Evolutionary conservation across 768 basidiomycete genomes (phyloP).

Genomic region (Tephrocybe sp.): DNA sequence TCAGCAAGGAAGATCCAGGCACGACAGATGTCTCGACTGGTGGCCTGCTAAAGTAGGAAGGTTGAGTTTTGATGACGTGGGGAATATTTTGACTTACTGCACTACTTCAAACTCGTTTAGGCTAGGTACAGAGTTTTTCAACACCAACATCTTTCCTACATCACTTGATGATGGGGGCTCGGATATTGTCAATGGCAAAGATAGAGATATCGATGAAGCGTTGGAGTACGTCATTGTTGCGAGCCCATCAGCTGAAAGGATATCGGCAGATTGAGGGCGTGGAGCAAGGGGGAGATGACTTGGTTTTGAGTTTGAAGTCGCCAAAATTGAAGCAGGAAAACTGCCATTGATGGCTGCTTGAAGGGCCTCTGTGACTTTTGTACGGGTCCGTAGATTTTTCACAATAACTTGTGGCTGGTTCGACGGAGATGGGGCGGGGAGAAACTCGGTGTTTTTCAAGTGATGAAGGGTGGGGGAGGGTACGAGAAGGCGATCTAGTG

Average conservation of each 20-base stretch:
- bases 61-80: neutral
- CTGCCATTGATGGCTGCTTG: slow-evolving; percentile 36
- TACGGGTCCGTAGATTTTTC: slow-evolving; percentile 20
- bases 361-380: slow-evolving; percentile 31
- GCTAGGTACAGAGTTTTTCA: neutral
- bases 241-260: slow-evolving; percentile 4
- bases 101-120: neutral
- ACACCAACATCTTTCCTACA: neutral
- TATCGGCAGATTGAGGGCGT: slow-evolving; percentile 7
- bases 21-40: slow-evolving; percentile 5
- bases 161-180: slow-evolving; percentile 7
- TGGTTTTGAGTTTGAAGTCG: neutral
- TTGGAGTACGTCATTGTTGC: slow-evolving; percentile 9
- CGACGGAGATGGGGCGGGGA: slow-evolving; percentile 2
- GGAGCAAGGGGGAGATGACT: neutral
- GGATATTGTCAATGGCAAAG: slow-evolving; percentile 12
- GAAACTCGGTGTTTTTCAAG: slow-evolving; percentile 3
- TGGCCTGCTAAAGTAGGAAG: neutral
- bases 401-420: slow-evolving; percentile 14
- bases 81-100: slow-evolving; percentile 1
- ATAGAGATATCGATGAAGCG: slow-evolving; percentile 15
- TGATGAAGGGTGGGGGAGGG: slow-evolving; percentile 19
- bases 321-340: slow-evolving; percentile 16
- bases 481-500: slow-evolving; percentile 39
- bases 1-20: slow-evolving; percentile 21